A percentile compares a stretch with the other conserved stretches of the same genome.
phyloP scores from a whole-genome alignment of 106 monocot genomes.

The Dendrobium chrysotoxum region DNA sequence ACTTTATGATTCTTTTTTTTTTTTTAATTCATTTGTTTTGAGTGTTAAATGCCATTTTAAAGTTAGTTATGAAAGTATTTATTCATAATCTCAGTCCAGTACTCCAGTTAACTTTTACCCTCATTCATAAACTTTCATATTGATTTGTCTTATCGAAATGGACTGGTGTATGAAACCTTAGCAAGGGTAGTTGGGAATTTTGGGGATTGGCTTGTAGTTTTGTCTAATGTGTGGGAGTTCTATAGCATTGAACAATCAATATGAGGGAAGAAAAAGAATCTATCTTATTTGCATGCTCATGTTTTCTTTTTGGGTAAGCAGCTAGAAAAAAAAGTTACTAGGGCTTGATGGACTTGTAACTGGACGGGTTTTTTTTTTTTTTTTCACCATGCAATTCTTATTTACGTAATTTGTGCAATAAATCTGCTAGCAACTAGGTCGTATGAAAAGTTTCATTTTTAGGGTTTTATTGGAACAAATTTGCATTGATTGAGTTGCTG shows the following conservation, averaged over 20 bases:
- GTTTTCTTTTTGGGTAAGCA: no score
- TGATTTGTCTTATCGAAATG: not conserved
- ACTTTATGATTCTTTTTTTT: not conserved
- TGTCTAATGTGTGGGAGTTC: not conserved
- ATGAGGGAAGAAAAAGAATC: not conserved
- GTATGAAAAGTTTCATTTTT: no score
- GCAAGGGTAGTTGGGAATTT: not conserved
- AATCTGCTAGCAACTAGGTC: no score
- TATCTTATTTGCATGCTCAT: no score
- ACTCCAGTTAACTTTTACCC: not conserved
- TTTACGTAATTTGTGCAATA: no score
- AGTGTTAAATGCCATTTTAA: not conserved
- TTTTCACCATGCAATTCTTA: no score
- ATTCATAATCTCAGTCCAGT: no score
- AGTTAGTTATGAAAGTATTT: not conserved
- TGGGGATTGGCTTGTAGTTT: not conserved
- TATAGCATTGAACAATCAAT: not conserved
- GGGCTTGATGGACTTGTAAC: no score
- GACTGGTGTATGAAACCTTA: not conserved
- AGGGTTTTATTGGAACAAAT: no score
- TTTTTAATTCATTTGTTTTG: not conserved
- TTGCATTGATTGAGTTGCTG: not conserved
- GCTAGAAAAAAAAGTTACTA: no score
- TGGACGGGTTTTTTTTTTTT: no score
- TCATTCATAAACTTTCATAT: not conserved